phyloP scores from a whole-genome alignment of 441 rosid genomes.

The Viola pubescens region DNA sequence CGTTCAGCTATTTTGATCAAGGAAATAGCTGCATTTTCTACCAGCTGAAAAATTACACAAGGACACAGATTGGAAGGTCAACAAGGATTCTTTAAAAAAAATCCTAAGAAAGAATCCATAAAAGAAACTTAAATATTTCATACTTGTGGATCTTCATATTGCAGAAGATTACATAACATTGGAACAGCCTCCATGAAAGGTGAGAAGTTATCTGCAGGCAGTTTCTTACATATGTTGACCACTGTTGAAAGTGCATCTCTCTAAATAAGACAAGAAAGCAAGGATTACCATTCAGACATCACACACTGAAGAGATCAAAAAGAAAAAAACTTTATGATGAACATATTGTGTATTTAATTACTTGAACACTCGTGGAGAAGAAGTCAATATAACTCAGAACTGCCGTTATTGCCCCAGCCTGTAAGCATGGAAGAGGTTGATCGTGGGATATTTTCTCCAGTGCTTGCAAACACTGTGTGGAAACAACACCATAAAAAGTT shows the following conservation, averaged over 20 bases:
- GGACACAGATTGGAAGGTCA: conserved; percentile 12
- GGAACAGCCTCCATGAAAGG: conserved; percentile 84
- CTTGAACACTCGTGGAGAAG: conserved; percentile 89
- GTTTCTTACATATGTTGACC: conserved; percentile 83
- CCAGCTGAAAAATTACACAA: conserved; percentile 52
- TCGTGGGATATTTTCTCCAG: conserved; percentile 91
- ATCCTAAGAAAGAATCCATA: conserved; percentile 8
- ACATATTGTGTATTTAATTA: conserved; percentile 23
- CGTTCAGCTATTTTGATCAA: conserved; percentile 77
- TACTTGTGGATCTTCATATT: conserved; percentile 90
- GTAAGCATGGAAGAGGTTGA: conserved; percentile 80
- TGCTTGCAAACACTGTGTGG: conserved; percentile 88
- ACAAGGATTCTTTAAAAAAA: conserved; percentile 4
- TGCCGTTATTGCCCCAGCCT: conserved; percentile 91
- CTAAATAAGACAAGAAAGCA: conserved; percentile 33
- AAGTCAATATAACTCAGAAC: conserved; percentile 76
- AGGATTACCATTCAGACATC: conserved; percentile 8
- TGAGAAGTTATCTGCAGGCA: conserved; percentile 56
- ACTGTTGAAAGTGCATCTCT: conserved; percentile 92
- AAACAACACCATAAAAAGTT: conserved; percentile 8
- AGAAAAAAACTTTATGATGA: conserved; percentile 10
- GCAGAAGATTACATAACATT: conserved; percentile 76
- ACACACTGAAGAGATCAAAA: neutral
- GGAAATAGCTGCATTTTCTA: conserved; percentile 80
- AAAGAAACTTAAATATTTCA: conserved; percentile 16